A percentile compares a stretch with the other conserved stretches of the same genome.
These are phyloP conservation scores for Lactarius quietus DNA, from an alignment of 768 basidiomycete species.

Conservation along the genomic window DNA sequence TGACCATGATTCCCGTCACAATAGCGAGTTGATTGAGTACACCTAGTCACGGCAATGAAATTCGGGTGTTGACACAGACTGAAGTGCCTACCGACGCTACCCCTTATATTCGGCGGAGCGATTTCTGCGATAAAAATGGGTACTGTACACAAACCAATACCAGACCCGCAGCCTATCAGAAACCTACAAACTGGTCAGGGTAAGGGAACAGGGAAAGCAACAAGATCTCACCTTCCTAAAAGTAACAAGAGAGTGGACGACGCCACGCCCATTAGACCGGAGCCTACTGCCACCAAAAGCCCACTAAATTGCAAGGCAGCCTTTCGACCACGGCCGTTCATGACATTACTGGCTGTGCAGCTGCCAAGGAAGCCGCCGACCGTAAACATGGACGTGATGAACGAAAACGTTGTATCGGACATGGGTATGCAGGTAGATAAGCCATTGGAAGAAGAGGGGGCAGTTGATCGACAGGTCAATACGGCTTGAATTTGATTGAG, in stretches of 20 bases:
- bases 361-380: conserved; percentile 84
- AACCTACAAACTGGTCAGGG: conserved; percentile 40
- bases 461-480: conserved; percentile 58
- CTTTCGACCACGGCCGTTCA: conserved; percentile 69
- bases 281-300: conserved; percentile 51
- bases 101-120: conserved; percentile 70
- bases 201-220: neutral
- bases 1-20: conserved; percentile 83
- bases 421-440: conserved; percentile 78
- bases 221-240: conserved; percentile 55
- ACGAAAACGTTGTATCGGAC: conserved; percentile 70
- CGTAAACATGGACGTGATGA: conserved; percentile 83
- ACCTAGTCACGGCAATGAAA: conserved; percentile 39
- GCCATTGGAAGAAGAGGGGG: conserved; percentile 31
- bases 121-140: conserved; percentile 87
- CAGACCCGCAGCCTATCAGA: conserved; percentile 66
- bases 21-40: conserved; percentile 80
- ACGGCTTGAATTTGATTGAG: conserved; percentile 85
- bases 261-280: conserved; percentile 63
- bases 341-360: conserved; percentile 57
- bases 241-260: conserved; percentile 51
- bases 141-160: conserved; percentile 71
- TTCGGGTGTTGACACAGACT: neutral
- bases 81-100: conserved; percentile 58
- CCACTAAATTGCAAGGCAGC: conserved; percentile 62